Evolutionary conservation across 495 filamentous ascomycete species (phyloP).

Genomic region (Hypoxylon crocopeplum): DNA sequence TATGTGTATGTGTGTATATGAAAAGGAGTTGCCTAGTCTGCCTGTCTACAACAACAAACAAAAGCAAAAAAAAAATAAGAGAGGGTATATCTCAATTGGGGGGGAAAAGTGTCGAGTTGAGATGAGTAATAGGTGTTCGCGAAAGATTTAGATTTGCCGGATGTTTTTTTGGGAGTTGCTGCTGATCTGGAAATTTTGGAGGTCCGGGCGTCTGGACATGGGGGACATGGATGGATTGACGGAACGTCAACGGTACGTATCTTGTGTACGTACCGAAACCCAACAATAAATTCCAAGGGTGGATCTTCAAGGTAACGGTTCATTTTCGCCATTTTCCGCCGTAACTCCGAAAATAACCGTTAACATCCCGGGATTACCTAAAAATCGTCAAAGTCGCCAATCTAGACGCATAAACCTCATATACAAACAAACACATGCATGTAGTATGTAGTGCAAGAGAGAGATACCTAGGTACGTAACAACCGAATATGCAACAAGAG

Average conservation of each 20-base stretch:
- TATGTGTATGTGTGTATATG: too few relatives aligned
- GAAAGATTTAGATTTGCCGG: constrained; percentile 7
- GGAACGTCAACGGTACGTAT: too few relatives aligned
- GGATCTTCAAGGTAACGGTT: constrained; percentile 2
- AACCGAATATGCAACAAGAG: too few relatives aligned
- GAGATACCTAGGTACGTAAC: too few relatives aligned
- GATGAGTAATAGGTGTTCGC: not conserved
- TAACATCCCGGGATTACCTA: constrained; percentile 1
- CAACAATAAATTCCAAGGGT: constrained; percentile 24
- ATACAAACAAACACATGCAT: too few relatives aligned
- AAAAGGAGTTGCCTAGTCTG: constrained; percentile 11
- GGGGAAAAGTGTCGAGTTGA: constrained; percentile 6
- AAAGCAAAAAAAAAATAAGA: constrained; percentile 36
- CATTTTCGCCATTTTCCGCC: constrained; percentile 19
- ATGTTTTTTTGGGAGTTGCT: constrained; percentile 22
- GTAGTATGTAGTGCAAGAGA: too few relatives aligned
- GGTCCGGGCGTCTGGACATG: constrained; percentile 29
- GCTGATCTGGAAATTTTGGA: constrained; percentile 34
- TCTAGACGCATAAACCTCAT: too few relatives aligned
- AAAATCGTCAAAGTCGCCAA: too few relatives aligned
- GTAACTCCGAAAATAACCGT: constrained; percentile 18
- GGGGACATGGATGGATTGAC: too few relatives aligned
- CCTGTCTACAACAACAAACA: constrained; percentile 22
- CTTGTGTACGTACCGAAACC: not conserved
- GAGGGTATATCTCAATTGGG: constrained; percentile 34